A percentile compares a stretch with the other conserved stretches of the same genome.
These are phyloP conservation scores for Alectoria sarmentosa DNA, from an alignment of 495 filamentous ascomycete species.

Conservation along the genomic window DNA sequence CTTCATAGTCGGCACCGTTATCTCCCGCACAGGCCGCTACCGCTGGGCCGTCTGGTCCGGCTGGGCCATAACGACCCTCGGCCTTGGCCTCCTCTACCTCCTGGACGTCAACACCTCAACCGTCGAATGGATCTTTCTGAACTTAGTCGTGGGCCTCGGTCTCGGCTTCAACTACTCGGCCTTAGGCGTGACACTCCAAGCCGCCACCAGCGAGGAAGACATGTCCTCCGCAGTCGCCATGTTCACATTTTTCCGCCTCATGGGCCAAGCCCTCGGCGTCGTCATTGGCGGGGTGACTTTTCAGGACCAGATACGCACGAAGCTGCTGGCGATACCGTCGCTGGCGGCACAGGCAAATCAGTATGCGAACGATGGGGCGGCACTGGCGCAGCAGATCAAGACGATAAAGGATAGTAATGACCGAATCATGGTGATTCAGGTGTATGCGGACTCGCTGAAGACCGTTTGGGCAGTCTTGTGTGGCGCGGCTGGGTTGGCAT, in stretches of 20 bases:
- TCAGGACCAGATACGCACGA: constrained; percentile 49
- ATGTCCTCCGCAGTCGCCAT: constrained; percentile 49
- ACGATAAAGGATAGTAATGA: constrained; percentile 34
- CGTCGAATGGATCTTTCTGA: constrained; percentile 45
- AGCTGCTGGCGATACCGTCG: constrained; percentile 35
- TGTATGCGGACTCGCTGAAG: constrained; percentile 48
- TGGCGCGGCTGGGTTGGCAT: constrained; percentile 41
- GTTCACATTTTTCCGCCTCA: constrained; percentile 50
- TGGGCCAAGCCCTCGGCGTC: constrained; percentile 52
- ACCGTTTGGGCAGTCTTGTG: constrained; percentile 50
- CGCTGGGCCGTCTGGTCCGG: constrained; percentile 49
- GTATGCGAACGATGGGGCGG: constrained; percentile 49
- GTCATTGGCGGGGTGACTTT: too few relatives aligned
- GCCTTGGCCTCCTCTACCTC: constrained; percentile 41
- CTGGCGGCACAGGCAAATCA: constrained; percentile 38
- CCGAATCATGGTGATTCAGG: constrained; percentile 40
- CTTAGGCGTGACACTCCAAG: constrained; percentile 44
- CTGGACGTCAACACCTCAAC: constrained; percentile 41
- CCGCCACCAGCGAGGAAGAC: constrained; percentile 39
- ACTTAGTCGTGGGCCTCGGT: constrained; percentile 47
- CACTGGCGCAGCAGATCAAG: constrained; percentile 50
- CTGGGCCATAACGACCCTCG: constrained; percentile 45
- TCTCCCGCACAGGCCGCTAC: constrained; percentile 44
- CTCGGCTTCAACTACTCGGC: constrained; percentile 28
- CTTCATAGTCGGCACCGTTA: constrained; percentile 41